Base-by-base conservation (phyloP, 306 rosid species). In the Clitoria ternatea region DNA sequence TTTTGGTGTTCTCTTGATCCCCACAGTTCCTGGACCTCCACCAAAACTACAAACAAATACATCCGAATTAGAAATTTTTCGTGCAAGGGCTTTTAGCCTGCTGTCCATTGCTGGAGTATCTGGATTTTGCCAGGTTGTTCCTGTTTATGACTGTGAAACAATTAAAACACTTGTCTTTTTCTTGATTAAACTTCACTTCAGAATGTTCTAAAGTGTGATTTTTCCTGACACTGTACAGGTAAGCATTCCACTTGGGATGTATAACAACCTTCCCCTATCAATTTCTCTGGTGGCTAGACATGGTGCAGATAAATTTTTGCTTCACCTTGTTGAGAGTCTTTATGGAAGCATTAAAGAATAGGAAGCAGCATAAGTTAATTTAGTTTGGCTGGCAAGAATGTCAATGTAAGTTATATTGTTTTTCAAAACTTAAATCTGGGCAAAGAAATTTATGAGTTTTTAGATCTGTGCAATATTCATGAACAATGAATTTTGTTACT, bases 1-100 rank as follows among this genome's bases (percentile, higher is more conserved):
- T 71, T 76, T 45, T 13, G 96, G 96, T 36, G 86, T 91, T 74
- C 95, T 94, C 19, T 81, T 82, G 52, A 81, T 94, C 67, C 97
- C 99, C 30, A 91, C 96, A 2, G 90, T 91, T 69, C 96, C 91
- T 23, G 97, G 95, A 10, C 79, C 88, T 43, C 99, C 99, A 36
- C 99, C 97, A 52, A 91, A 87, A 77, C 77, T 83, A 35, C 82
- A 67, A 66, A 83, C 85, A 47, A 77, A 79, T 47, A 6, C 87
- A 76, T 62, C 79, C 13, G 75, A 77, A 14, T 77, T 87, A 19
- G 95, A 82, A 22, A 23, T 29, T n/a, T 87, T 84, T 50, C 96
- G 87, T 32, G 86, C 83, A 15, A 85, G 72, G 69, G 92, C 92
- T 36, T 87, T 84, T 73, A 82, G 92, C 83, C 77, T 94, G 78